Conservation (phyloP, 768 basidiomycete species). For the Trametes punicea region DNA sequence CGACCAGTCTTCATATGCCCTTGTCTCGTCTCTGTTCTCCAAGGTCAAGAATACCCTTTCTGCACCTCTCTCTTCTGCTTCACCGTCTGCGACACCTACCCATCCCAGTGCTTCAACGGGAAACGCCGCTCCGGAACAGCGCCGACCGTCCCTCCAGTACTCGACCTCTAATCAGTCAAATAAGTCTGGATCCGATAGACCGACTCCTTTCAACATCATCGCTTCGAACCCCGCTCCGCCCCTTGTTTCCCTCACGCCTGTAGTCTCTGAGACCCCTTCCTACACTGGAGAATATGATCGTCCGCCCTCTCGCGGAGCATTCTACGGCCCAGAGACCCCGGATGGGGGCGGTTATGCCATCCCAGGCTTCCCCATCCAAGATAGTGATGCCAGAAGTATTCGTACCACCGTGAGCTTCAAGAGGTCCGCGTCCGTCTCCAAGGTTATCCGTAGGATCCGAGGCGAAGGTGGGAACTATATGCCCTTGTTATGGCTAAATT, state of each 20-base stretch:
- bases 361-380: slow-evolving; percentile 89
- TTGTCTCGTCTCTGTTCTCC: slow-evolving; percentile 77
- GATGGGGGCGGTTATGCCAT: slow-evolving; percentile 68
- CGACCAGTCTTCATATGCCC: slow-evolving; percentile 81
- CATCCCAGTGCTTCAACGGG: slow-evolving; percentile 32
- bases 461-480: slow-evolving; percentile 66
- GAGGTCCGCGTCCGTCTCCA: slow-evolving; percentile 80
- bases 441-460: slow-evolving; percentile 84
- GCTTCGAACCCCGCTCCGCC: slow-evolving; percentile 68
- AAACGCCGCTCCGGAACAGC: slow-evolving; percentile 42
- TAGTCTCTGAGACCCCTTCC: slow-evolving; percentile 73
- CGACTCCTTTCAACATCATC: slow-evolving; percentile 52
- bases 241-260: slow-evolving; percentile 80
- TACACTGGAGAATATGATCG: slow-evolving; percentile 64
- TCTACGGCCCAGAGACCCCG: slow-evolving; percentile 52
- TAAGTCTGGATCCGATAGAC: slow-evolving; percentile 52
- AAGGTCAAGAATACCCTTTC: slow-evolving; percentile 79
- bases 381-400: slow-evolving; percentile 80
- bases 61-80: slow-evolving; percentile 54
- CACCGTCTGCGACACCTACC: slow-evolving; percentile 34
- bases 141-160: slow-evolving; percentile 56
- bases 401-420: slow-evolving; percentile 68
- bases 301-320: slow-evolving; percentile 50
- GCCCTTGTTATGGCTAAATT: neutral
- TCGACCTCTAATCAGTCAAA: slow-evolving; percentile 47